phyloP scores from a whole-genome alignment of 2,329 filamentous ascomycete species.

The Thielaviopsis ethacetica region DNA sequence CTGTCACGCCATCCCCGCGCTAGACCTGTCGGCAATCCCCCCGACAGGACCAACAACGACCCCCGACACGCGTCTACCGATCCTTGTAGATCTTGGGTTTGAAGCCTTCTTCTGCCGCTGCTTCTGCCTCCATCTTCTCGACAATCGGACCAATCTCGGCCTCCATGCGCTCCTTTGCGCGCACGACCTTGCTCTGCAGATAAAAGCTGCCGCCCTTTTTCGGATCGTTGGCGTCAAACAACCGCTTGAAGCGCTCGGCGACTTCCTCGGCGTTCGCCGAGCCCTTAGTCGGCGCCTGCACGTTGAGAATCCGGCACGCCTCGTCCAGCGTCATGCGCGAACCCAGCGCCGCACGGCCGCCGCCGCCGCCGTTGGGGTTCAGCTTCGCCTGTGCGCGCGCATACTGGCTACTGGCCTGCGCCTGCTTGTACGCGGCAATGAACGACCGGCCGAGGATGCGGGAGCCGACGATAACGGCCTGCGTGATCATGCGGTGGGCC shows the following conservation, averaged over 20 bases:
- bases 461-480: constrained; percentile 78
- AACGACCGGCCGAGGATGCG: constrained; percentile 90
- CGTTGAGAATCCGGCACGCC: constrained; percentile 93
- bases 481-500: constrained; percentile 48
- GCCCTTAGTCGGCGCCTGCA: constrained; percentile 61
- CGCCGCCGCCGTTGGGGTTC: constrained; percentile 26
- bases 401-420: constrained; percentile 71
- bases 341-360: constrained; percentile 35
- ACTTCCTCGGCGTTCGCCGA: constrained; percentile 65
- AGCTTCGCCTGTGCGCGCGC: constrained; percentile 53
- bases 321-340: constrained; percentile 83
- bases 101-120: constrained; percentile 71
- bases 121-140: constrained; percentile 56
- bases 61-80: constrained; percentile 28
- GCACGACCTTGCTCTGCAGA: constrained; percentile 87
- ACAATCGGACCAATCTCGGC: constrained; percentile 59
- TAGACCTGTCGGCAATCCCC: too few species aligned
- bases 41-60: background rate
- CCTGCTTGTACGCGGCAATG: constrained; percentile 88
- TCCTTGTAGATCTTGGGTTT: constrained; percentile 94
- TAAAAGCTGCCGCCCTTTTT: constrained; percentile 96
- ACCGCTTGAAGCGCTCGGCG: constrained; percentile 74
- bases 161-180: constrained; percentile 85
- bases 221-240: constrained; percentile 90
- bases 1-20: too few species aligned